phyloP scores from a whole-genome alignment of 208 protist genomes.

The Wallacemonas sp. region DNA sequence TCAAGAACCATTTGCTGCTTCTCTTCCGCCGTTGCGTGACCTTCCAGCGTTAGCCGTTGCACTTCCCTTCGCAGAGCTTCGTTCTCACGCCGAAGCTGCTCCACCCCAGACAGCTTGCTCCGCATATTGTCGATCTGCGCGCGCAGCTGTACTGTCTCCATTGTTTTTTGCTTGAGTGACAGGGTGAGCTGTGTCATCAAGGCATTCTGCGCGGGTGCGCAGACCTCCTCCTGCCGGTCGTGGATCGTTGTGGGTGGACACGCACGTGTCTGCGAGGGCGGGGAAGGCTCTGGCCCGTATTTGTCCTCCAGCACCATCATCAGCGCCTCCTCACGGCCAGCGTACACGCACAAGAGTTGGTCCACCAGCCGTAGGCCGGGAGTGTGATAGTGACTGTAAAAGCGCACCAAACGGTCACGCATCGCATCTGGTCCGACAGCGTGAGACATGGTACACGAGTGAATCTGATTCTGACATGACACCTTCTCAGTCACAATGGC shows the following conservation, averaged over 20 bases:
- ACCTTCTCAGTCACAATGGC: no score
- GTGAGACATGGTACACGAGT: not conserved
- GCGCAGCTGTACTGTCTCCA: not conserved
- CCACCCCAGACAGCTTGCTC: not conserved
- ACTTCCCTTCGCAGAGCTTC: not conserved
- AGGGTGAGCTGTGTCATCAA: not conserved
- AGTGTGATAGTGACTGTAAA: not conserved
- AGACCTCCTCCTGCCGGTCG: not conserved
- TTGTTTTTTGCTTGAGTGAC: not conserved
- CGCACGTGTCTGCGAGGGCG: not conserved
- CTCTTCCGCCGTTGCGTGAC: not conserved
- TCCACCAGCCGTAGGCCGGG: constrained; percentile 18
- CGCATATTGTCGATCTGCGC: not conserved
- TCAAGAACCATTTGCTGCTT: not conserved
- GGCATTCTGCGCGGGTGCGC: not conserved
- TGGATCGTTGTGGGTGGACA: not conserved
- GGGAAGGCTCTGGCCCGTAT: constrained; percentile 33
- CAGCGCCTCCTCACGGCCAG: constrained; percentile 33
- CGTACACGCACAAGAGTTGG: constrained; percentile 23
- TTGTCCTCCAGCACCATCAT: constrained; percentile 34
- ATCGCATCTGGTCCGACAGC: not conserved
- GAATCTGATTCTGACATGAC: not conserved
- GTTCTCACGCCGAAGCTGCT: not conserved
- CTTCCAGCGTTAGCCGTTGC: not conserved
- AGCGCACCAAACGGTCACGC: constrained; percentile 1